Evolutionary conservation across 306 rosid genomes (phyloP), one percentile per base, ranked within the genome.

Genomic region (Vachellia pachyceras): DNA sequence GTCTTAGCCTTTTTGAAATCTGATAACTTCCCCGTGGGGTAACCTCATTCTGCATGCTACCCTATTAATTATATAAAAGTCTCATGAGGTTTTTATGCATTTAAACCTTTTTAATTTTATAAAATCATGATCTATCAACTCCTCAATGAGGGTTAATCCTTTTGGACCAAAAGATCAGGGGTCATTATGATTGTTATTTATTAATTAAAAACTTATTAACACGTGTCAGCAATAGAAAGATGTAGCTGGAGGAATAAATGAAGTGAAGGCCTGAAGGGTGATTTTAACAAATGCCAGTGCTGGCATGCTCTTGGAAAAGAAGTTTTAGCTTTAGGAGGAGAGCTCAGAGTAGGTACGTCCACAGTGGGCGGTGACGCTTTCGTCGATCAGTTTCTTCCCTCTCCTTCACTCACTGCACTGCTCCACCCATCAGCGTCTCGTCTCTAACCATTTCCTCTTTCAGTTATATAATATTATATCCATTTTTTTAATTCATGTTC

Each of bases 281-380:
- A 77, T 5, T 9, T 45, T 81, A 72, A 55, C 72, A 55, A 77
- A 20, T 49, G 42, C 44, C 12, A 35, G 8, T 6, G 44, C 22
- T 68, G 39, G 15, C 69, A 14, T 64, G 13, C 17, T 22, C 75
- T 74, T 67, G 54, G 78, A 52, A 78, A 82, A 36, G 79, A 75
- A 70, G 64, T 52, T 35, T 44, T 25, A 41, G 64, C 84, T 69
- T 76, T 76, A 69, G 29, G 29, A 55, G 3, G 77, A 69, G 20
- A 60, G 78, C 58, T 25, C 10, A 10, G 17, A 10, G n/a, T 12
- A 39, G 80, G 65, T 57, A 15, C 71, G 44, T 39, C 35, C 68
- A 14, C n/a, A 44, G 37, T 15, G 39, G 86, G 79, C 86, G 81
- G 83, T 84, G 88, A 85, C 64, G 67, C 85, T 18, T 52, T 72